phyloP scores from a whole-genome alignment of 2,329 filamentous ascomycete species.

The Dactylellina cionopaga region DNA sequence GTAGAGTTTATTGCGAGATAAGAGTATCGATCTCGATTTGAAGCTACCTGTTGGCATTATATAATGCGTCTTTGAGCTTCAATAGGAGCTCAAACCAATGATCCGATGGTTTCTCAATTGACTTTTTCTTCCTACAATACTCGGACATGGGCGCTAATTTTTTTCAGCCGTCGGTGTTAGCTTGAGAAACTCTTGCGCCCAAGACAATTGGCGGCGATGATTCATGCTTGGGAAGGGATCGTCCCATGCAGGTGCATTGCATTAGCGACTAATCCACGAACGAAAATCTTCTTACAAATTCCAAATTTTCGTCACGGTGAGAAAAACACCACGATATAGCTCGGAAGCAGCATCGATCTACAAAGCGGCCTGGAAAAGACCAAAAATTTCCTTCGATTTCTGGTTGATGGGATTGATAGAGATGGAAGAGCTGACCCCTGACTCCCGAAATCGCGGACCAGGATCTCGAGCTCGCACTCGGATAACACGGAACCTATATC shows the following conservation, averaged over 20 bases:
- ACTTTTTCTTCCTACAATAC: too few species aligned
- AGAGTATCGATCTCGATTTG: too few species aligned
- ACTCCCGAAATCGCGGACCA: conserved; percentile 18
- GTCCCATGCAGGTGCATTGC: conserved; percentile 38
- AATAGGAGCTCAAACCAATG: too few species aligned
- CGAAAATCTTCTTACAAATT: conserved; percentile 18
- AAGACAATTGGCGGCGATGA: not conserved
- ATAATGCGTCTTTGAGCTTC: too few species aligned
- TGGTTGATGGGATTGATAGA: conserved; percentile 15
- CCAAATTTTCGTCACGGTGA: conserved; percentile 5
- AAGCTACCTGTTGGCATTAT: too few species aligned
- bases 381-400: not conserved
- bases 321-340: conserved; percentile 3
- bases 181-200: not conserved
- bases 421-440: conserved; percentile 1
- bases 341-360: too few species aligned
- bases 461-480: conserved; percentile 4
- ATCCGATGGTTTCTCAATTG: too few species aligned
- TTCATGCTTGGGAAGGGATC: conserved; percentile 18
- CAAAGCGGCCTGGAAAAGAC: too few species aligned
- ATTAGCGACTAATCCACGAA: conserved; percentile 20
- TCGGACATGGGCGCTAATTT: too few species aligned
- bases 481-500: conserved; percentile 36
- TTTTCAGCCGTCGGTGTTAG: not conserved
- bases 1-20: too few species aligned